phyloP scores from a whole-genome alignment of 2,329 filamentous ascomycete species.

The Sporothrix inflata region DNA sequence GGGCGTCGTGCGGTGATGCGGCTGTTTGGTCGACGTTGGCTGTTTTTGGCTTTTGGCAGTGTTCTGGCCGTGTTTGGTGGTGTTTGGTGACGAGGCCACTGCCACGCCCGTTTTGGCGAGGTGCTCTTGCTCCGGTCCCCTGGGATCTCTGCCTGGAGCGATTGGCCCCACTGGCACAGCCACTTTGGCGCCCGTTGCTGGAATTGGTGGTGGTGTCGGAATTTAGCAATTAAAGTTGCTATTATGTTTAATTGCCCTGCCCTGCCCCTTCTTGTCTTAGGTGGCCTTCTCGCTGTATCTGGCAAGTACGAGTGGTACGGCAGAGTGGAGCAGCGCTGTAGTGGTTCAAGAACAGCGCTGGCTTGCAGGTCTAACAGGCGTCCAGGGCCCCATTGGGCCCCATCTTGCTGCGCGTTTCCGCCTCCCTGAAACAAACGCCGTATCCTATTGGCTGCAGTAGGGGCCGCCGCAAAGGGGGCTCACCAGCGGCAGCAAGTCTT shows the following conservation, averaged over 20 bases:
- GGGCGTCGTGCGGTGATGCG: constrained; percentile 18
- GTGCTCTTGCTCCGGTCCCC: background rate
- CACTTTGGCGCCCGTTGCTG: constrained; percentile 28
- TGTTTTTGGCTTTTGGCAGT: constrained; percentile 18
- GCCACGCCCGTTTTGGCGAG: constrained; percentile 23
- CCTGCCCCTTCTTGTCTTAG: constrained; percentile 11
- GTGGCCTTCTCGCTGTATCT: constrained; percentile 16
- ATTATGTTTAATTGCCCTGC: constrained; percentile 14
- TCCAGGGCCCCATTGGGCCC: background rate
- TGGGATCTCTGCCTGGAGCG: background rate
- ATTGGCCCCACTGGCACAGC: constrained; percentile 32
- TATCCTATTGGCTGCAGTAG: constrained; percentile 24
- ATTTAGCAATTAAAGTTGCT: constrained; percentile 23
- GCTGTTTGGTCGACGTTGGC: constrained; percentile 17
- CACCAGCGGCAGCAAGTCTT: constrained; percentile 11
- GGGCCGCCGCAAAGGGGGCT: constrained; percentile 4
- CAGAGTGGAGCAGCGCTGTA: background rate
- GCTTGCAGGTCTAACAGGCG: background rate
- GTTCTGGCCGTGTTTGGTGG: constrained; percentile 3
- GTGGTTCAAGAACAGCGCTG: background rate
- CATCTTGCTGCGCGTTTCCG: constrained; percentile 18
- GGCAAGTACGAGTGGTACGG: background rate
- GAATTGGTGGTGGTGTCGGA: background rate
- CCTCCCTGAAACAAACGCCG: constrained; percentile 27
- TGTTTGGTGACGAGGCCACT: constrained; percentile 29